A percentile compares a stretch with the other conserved stretches of the same genome.
Conservation (phyloP, 495 filamentous ascomycete species). For the Opeltia flavorubescens region DNA sequence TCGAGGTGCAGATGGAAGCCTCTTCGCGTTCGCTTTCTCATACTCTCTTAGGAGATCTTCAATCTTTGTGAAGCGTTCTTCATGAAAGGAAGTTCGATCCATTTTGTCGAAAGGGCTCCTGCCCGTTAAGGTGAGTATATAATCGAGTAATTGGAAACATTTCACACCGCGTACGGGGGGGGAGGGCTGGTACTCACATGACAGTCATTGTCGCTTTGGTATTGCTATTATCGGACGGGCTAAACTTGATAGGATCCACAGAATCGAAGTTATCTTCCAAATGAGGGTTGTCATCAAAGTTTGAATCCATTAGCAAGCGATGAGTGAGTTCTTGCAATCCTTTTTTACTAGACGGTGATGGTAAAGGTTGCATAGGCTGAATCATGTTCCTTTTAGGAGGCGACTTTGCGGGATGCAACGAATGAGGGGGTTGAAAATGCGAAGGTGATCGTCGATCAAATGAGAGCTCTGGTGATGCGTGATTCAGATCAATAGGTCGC, state of each 20-base stretch:
- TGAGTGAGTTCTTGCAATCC: neutral
- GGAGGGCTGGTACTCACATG: no score
- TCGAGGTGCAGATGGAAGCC: neutral
- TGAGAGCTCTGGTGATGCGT: neutral
- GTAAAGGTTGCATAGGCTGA: neutral
- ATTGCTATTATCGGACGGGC: conserved; percentile 4
- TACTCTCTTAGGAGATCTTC: conserved; percentile 9
- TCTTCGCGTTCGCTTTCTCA: neutral
- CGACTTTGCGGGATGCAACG: neutral
- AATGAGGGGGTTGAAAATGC: neutral
- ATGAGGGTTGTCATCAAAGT: conserved; percentile 6
- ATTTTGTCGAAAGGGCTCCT: no score
- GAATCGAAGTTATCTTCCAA: conserved; percentile 8
- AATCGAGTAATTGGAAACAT: no score
- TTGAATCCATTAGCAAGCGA: conserved; percentile 1
- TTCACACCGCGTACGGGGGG: no score
- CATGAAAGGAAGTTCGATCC: conserved; percentile 3
- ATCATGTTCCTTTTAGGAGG: neutral
- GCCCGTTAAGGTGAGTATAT: no score
- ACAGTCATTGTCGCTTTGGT: conserved; percentile 3
- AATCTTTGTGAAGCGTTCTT: conserved; percentile 11
- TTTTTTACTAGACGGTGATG: neutral
- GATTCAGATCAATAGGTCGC: neutral
- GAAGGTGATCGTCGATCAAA: neutral
- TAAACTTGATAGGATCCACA: conserved; percentile 16